Evolutionary conservation across 148 eudicot genomes (phyloP), one percentile per base, ranked within the genome.

Genomic region (Salicornia ramosissima): DNA sequence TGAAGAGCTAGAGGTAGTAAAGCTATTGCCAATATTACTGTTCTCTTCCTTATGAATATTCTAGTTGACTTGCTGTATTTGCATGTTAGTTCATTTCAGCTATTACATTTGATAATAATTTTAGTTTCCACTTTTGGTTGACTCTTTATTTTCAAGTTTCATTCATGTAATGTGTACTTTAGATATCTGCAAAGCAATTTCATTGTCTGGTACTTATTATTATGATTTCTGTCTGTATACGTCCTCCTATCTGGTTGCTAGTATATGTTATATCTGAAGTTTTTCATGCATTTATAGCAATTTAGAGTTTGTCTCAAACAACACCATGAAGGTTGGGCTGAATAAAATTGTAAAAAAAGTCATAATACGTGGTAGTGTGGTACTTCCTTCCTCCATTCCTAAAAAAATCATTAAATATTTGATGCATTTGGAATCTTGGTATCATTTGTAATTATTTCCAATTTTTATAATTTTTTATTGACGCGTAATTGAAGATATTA

Each of bases 1-100:
- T 33, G 91, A 80, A 72, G 85, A 78, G 70, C 71, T 74, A 54
- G 92, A 88, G 97, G 99, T 91, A 86, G 76, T n/a, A 10, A 22
- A 36, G 11, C 75, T 33, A 49, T 43, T 31, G 30, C 22, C 9
- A 5, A 46, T 50, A 6, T 33, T 30, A 59, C 50, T 5, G 15
- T 30, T 65, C 19, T 59, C 68, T 25, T 71, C 61, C 33, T 33
- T 31, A 36, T 42, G n/a, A n/a, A n/a, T n/a, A 52, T 52, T 15
- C 26, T 47, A 60, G 24, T 52, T 10, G 7, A 60, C 65, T 43
- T 18, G 56, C 42, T 42, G 65, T 52, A 16, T 31, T 14, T 71
- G 63, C 3, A 18, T 29, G 19, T 30, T 57, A 10, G n/a, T 8
- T 10, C 34, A 13, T 4, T 6, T 65, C 43, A 25, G 49, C 7